Conservation (phyloP, 257 asterid genomes). For the Solanum dulcamara region DNA sequence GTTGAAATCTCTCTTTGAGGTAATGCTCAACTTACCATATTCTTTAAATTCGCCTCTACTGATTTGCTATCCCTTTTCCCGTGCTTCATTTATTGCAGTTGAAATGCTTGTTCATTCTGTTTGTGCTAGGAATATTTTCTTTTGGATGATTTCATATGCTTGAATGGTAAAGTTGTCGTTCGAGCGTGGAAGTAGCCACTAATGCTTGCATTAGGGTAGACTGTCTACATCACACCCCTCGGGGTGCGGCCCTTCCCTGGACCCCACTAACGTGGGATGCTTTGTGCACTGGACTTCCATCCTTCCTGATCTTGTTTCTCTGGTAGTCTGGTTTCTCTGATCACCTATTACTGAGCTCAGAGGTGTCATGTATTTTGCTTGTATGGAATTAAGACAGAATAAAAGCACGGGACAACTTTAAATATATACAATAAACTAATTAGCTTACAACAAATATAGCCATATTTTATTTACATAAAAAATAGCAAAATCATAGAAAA, state of each 20-base stretch:
- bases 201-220: neutral
- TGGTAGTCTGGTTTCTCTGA: neutral
- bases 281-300: neutral
- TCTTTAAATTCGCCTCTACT: neutral
- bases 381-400: neutral
- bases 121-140: neutral
- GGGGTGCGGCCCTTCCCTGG: neutral
- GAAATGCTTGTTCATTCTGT: neutral
- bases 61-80: neutral
- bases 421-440: too few species aligned
- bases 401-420: too few species aligned
- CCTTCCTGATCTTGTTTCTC: neutral
- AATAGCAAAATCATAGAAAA: too few species aligned
- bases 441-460: too few species aligned
- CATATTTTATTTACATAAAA: too few species aligned
- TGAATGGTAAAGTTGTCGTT: neutral
- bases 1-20: constrained; percentile 60
- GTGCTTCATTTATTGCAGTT: neutral
- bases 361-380: neutral
- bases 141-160: neutral
- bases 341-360: neutral
- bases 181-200: neutral
- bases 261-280: neutral
- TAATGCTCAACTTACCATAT: neutral
- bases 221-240: neutral